phyloP scores from a whole-genome alignment of 2,329 filamentous ascomycete genomes.

The Exophiala alcalophila region DNA sequence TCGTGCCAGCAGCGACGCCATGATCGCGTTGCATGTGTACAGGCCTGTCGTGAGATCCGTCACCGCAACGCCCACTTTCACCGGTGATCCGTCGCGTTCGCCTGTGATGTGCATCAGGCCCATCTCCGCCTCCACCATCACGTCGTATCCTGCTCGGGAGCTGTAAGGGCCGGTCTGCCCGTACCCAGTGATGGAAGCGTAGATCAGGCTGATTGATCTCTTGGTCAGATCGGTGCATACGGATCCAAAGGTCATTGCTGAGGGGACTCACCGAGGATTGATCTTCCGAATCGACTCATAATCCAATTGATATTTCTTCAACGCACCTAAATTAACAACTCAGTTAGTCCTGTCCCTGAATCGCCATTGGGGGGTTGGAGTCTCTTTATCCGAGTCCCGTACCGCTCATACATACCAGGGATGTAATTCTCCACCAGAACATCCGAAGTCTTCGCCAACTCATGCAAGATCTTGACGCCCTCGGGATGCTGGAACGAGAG shows the following conservation, averaged over 20 bases:
- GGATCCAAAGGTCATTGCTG: no score
- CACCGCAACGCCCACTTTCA: constrained; percentile 96
- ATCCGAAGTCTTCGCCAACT: constrained; percentile 78
- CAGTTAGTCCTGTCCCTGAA: neutral
- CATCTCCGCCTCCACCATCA: constrained; percentile 99
- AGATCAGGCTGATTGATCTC: constrained; percentile 61
- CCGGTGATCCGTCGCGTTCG: constrained; percentile 78
- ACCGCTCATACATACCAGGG: constrained; percentile 62
- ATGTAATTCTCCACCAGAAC: constrained; percentile 97
- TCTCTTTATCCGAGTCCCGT: no score
- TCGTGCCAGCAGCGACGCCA: constrained; percentile 82
- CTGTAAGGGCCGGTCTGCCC: constrained; percentile 92
- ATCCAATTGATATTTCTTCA: constrained; percentile 90
- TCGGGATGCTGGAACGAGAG: constrained; percentile 84
- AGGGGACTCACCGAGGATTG: constrained; percentile 66
- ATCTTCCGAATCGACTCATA: constrained; percentile 75
- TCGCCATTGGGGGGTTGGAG: no score
- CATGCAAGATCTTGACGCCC: constrained; percentile 83
- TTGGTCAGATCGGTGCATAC: neutral
- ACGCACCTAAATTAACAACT: constrained; percentile 28
- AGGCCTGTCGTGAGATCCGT: constrained; percentile 93
- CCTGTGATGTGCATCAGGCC: constrained; percentile 99
- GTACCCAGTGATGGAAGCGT: constrained; percentile 95
- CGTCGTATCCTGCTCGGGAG: constrained; percentile 87
- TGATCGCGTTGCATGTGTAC: constrained; percentile 92